Base-by-base conservation (phyloP, 495 filamentous ascomycete genomes). In the Cercophora scortea region DNA sequence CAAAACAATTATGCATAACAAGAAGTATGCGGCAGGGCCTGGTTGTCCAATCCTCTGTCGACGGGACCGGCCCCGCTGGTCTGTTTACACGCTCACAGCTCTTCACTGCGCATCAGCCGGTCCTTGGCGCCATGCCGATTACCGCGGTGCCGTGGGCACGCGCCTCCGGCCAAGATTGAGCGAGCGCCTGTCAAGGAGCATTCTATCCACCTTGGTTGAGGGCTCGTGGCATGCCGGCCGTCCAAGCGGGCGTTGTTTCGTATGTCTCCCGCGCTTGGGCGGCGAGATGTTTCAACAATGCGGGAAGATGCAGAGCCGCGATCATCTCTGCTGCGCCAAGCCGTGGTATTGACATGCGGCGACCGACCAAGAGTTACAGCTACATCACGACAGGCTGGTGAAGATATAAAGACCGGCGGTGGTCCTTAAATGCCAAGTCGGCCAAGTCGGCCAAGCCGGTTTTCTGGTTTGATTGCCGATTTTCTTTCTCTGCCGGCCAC, bases 271-370 rank as follows among this genome's bases (percentile, higher is more conserved):
- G 46, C 41, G n/a, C 40, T 59, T 57, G 57, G 60, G 42, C 42
- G 16, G 16, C 34, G 8, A 54, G 11, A n/a, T 45, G 58, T 61
- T 58, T 64, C 53, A 53, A 64, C 46, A 25, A 16, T 34, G 41
- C 52, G 56, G 61, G 49, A 55, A 32, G 43, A 47, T 38, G 40
- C 11, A 42, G 39, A 52, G 54, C 51, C 51, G 53, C 50, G 43
- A 47, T 52, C 50, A 44, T 17, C 16, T 48, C 45, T 60, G 52
- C 50, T 43, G 55, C 57, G 60, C 49, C 52, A 53, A 53, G 40
- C 44, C 38, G 34, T 40, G 49, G 42, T 55, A 59, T 61, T 53
- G 42, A 15, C 61, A 36, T 47, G 18, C 32, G 13, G 18, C 51
- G 19, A 40, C 33, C 35, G 35, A 44, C 45, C 44, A 50, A 50